These are phyloP conservation scores for Pneumocystis canis DNA, from an alignment of 1,139 yeast genomes.

Conservation along the genomic window DNA sequence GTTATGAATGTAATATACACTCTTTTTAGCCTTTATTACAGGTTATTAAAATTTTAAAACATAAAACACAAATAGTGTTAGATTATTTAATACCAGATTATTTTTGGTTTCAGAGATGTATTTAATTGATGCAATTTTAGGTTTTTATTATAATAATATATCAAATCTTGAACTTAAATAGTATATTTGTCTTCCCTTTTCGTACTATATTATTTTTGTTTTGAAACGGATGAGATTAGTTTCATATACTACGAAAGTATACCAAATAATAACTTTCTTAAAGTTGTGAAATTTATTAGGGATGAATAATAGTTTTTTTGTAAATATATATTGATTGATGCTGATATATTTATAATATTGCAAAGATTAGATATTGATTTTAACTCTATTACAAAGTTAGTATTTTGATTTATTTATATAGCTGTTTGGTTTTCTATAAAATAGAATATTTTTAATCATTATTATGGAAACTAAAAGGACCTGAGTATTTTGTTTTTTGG, in stretches of 20 bases:
- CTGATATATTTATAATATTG: not conserved
- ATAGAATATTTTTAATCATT: constrained; percentile 30
- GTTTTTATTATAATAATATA: not conserved
- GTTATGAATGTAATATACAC: not conserved
- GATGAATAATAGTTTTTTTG: not conserved
- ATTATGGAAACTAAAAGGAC: constrained; percentile 31
- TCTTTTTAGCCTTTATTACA: no score
- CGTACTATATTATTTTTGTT: constrained; percentile 36
- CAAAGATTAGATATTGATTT: constrained; percentile 30
- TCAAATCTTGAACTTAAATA: not conserved
- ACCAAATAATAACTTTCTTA: constrained; percentile 60
- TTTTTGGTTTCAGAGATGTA: not conserved
- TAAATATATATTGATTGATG: not conserved
- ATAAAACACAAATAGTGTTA: not conserved
- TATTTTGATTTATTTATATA: constrained; percentile 42
- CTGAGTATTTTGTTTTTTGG: constrained; percentile 6
- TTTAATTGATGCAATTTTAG: not conserved
- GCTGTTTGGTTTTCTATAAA: constrained; percentile 64
- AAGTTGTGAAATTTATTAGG: constrained; percentile 18
- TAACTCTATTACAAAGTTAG: constrained; percentile 41
- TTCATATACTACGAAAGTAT: constrained; percentile 55
- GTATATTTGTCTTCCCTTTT: constrained; percentile 31
- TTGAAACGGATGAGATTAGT: constrained; percentile 63
- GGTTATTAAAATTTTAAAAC: not conserved
- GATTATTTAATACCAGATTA: not conserved